Evolutionary conservation across 345 rosid genomes (phyloP), one percentile per base, ranked within the genome.

Genomic region (Geranium brycei): DNA sequence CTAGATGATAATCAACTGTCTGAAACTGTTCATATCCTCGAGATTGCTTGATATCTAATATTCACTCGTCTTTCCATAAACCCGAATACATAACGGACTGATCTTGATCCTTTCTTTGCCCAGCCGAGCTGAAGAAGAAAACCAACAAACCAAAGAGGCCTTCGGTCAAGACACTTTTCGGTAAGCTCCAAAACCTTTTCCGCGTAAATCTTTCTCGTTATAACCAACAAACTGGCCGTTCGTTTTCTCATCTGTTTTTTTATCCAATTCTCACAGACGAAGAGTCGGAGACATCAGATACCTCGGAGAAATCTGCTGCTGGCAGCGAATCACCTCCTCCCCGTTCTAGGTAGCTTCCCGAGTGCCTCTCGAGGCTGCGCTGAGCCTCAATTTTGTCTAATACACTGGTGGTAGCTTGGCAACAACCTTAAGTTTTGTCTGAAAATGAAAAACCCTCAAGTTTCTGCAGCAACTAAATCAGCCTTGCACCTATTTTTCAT

Each of bases 61-160:
- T 19, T 59, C 32, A 19, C 15, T 61, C 60, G 56, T 32, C 31
- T 28, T 17, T 23, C 28, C 28, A 23, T 23, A 23, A 23, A 23
- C 28, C 28, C 28, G 28, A 23, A 23, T 23, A 15, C 62, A 16
- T 55, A 10, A 59, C 31, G 63, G 15, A 41, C 7, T 70, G 47
- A 57, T 57, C 51, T 58, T 62, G 47, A 31, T 70, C 68, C 17
- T 31, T 38, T 69, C 67, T 68, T 4, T 53, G 53, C 31, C 62
- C 19, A 87, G 97, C 91, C 35, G 88, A 90, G 69, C 66, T 90
- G 81, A 85, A 87, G 77, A 87, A 87, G 73, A 87, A 85, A 71
- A 79, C 57, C 76, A 66, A 78, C 55, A 90, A 78, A 72, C 69
- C 87, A 58, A 85, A 71, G 69, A 80, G 83, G 73, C 97, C 95